Evolutionary conservation across 805 yeast genomes (phyloP).

Genomic region (Lachancea thermotolerans): DNA sequence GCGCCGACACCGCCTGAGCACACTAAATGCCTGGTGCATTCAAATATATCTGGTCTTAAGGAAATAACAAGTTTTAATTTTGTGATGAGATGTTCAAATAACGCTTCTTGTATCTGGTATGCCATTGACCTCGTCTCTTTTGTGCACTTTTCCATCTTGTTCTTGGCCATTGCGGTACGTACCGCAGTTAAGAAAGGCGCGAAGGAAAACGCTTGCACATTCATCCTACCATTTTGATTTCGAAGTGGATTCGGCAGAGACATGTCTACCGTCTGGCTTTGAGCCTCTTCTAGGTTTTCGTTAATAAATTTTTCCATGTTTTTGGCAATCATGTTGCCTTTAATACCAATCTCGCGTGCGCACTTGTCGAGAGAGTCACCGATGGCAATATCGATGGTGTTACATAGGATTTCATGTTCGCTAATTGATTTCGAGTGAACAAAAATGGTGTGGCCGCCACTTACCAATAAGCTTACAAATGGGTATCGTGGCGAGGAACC

Average conservation of each 20-base stretch:
- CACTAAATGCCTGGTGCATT: constrained; percentile 47
- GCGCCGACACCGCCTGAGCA: constrained; percentile 96
- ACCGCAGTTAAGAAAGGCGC: constrained; percentile 64
- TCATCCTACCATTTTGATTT: constrained; percentile 41
- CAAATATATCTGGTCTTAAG: constrained; percentile 36
- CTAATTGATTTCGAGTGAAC: constrained; percentile 55
- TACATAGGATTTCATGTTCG: constrained; percentile 65
- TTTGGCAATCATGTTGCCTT: constrained; percentile 80
- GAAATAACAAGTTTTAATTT: constrained; percentile 47
- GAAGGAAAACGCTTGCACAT: constrained; percentile 58
- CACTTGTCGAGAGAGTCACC: constrained; percentile 94
- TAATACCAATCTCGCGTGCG: constrained; percentile 74
- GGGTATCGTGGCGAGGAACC: constrained; percentile 50
- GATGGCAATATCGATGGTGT: constrained; percentile 81
- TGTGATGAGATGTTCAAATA: constrained; percentile 67
- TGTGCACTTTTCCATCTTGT: constrained; percentile 14
- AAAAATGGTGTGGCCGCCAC: constrained; percentile 94
- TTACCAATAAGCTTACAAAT: constrained; percentile 67
- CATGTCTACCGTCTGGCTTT: constrained; percentile 8
- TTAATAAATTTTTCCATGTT: constrained; percentile 59
- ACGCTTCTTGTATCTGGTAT: constrained; percentile 51
- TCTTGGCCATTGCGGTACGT: constrained; percentile 23
- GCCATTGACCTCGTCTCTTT: constrained; percentile 42
- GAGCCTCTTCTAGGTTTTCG: constrained; percentile 2
- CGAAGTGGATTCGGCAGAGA: constrained; percentile 47